Evolutionary conservation across 2,329 filamentous ascomycete species (phyloP), one percentile per base, ranked within the genome.

Genomic region (Seiridium cupressi): DNA sequence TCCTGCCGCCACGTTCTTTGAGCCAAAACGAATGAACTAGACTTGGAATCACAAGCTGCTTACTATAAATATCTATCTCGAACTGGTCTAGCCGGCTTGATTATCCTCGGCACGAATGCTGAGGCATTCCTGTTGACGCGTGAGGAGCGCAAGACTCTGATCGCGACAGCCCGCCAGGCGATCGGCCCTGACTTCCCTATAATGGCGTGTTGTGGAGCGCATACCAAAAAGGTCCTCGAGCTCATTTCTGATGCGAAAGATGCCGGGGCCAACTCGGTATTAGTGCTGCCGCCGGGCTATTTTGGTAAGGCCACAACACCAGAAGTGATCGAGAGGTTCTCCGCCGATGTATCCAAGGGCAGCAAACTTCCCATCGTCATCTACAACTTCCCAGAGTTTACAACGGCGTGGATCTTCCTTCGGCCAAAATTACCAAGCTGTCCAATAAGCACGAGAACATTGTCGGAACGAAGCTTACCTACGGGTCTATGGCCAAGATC

Each of bases 401-500:
- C n/a, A 75, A 77, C 3, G 86, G 85, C 2, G 74, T 87, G 46
- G 84, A 87, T 64, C 77, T 88, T 61, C 78, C 75, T 63, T 88
- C 84, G 0, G 84, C 88, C 65, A 73, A 75, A 51, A 82, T 89
- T 66, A 74, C 83, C 48, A 72, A 79, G 51, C 72, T 88, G 48
- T 76, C 84, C 5, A 71, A 79, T 65, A 76, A 79, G 60, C 92
- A 96, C 76, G 74, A 80, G 49, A 89, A 88, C 67, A 86, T 89
- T 63, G 81, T 84, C 35, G 86, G 86, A 38, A 84, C 82, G 66
- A 89, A 89, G 72, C 75, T 88, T 57, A 91, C 89, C 3, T 91
- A 89, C 68, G 89, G 88, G n/a, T 87, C 85, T 65, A 89, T 90
- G 38, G 89, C 87, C 60, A 92, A 92, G 74, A 82, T 92, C 54